Conservation (phyloP, 164 flowering plant species). For the Warburgia ugandensis region DNA sequence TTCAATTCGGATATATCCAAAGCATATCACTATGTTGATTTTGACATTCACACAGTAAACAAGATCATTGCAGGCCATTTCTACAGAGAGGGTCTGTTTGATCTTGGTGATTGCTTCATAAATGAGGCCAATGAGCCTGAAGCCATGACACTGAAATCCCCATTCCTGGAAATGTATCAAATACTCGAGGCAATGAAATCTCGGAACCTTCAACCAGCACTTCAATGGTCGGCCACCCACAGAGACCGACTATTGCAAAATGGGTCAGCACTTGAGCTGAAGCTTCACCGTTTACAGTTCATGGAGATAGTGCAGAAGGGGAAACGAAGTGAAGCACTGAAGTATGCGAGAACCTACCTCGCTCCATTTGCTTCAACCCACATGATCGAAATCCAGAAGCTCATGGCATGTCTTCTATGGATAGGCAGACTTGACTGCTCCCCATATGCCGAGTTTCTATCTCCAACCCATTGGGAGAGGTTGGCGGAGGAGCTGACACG, state of each 20-base stretch:
- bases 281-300: constrained; percentile 63
- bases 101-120: constrained; percentile 61
- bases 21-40: constrained; percentile 66
- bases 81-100: constrained; percentile 66
- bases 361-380: constrained; percentile 42
- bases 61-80: constrained; percentile 70
- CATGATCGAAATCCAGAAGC: constrained; percentile 66
- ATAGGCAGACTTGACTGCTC: constrained; percentile 53
- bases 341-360: constrained; percentile 48
- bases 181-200: constrained; percentile 58
- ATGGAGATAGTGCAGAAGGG: constrained; percentile 55
- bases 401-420: constrained; percentile 70
- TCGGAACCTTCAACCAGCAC: constrained; percentile 60
- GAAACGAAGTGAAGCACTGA: constrained; percentile 44
- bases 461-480: constrained; percentile 51
- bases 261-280: constrained; percentile 57
- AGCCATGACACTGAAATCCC: constrained; percentile 28
- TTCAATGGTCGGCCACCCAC: constrained; percentile 53
- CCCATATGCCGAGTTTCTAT: constrained; percentile 54
- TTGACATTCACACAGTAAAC: constrained; percentile 48
- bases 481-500: constrained; percentile 47
- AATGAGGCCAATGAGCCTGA: constrained; percentile 51
- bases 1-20: constrained; percentile 74
- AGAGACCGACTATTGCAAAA: constrained; percentile 39
- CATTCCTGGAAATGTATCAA: constrained; percentile 56